phyloP scores from a whole-genome alignment of 768 basidiomycete genomes.

The Tricholoma saponaceum region DNA sequence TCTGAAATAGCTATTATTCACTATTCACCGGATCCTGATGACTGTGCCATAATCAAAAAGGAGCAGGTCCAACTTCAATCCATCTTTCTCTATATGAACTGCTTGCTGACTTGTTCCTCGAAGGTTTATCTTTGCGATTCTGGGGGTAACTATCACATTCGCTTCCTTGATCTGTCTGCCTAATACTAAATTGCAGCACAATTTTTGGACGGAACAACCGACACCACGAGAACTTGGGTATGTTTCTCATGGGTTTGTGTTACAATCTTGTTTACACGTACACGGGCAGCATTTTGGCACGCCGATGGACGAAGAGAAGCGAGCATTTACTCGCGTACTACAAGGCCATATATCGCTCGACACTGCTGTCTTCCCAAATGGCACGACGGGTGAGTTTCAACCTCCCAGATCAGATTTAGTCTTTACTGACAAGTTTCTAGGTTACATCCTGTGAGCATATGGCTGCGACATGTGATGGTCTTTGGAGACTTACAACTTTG shows the following conservation, averaged over 20 bases:
- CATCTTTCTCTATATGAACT: not conserved
- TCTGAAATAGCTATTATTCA: constrained; percentile 77
- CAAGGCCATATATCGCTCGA: constrained; percentile 93
- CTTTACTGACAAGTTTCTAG: constrained; percentile 24
- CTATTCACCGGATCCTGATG: constrained; percentile 74
- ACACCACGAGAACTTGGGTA: constrained; percentile 88
- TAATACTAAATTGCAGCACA: constrained; percentile 10
- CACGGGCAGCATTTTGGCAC: constrained; percentile 77
- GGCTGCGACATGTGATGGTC: not conserved
- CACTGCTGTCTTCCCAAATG: constrained; percentile 74
- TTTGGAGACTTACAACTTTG: not conserved
- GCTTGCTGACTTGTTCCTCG: not conserved
- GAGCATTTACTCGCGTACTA: constrained; percentile 87
- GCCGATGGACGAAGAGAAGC: constrained; percentile 77
- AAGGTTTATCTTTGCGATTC: constrained; percentile 67
- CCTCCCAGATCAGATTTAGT: not conserved
- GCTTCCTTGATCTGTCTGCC: not conserved
- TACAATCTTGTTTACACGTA: not conserved
- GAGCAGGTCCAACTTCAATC: constrained; percentile 48
- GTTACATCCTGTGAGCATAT: constrained; percentile 49
- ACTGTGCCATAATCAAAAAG: constrained; percentile 70
- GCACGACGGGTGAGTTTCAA: constrained; percentile 59
- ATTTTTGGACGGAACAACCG: constrained; percentile 84
- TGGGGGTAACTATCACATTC: constrained; percentile 49
- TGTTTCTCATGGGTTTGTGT: constrained; percentile 12